These are phyloP conservation scores for Aureobasidium sp. DNA, from an alignment of 2,329 filamentous ascomycete species.

Conservation along the genomic window DNA sequence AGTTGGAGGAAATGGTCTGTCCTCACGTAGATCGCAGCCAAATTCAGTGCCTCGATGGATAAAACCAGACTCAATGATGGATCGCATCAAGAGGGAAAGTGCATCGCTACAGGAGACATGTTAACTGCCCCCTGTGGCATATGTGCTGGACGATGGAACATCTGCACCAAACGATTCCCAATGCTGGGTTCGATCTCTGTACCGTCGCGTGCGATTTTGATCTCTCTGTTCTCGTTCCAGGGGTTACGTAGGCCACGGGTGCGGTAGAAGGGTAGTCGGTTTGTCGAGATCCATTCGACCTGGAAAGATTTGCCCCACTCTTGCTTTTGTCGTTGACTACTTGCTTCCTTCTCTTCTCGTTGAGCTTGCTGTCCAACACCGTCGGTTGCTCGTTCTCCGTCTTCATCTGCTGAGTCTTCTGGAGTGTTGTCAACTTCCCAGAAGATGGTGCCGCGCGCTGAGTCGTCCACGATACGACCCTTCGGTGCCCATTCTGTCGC, in stretches of 20 bases:
- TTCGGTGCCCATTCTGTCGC: constrained; percentile 71
- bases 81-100: neutral
- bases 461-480: constrained; percentile 87
- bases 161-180: constrained; percentile 65
- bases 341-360: constrained; percentile 29
- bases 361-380: constrained; percentile 2
- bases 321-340: constrained; percentile 46
- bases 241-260: constrained; percentile 83
- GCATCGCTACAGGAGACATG: neutral
- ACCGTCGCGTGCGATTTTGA: constrained; percentile 92
- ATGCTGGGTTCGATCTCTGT: constrained; percentile 84
- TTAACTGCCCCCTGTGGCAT: neutral
- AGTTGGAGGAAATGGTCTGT: neutral
- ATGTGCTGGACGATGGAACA: constrained; percentile 54
- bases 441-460: constrained; percentile 88
- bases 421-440: constrained; percentile 73
- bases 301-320: constrained; percentile 88
- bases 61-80: neutral
- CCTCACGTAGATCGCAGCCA: neutral
- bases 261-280: constrained; percentile 77
- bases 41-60: neutral
- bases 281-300: constrained; percentile 83
- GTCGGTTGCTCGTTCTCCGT: constrained; percentile 22
- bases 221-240: constrained; percentile 91
- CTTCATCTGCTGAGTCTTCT: constrained; percentile 33